Base-by-base conservation (phyloP, 2,329 filamentous ascomycete species). In the Pseudogymnoascus sp. region DNA sequence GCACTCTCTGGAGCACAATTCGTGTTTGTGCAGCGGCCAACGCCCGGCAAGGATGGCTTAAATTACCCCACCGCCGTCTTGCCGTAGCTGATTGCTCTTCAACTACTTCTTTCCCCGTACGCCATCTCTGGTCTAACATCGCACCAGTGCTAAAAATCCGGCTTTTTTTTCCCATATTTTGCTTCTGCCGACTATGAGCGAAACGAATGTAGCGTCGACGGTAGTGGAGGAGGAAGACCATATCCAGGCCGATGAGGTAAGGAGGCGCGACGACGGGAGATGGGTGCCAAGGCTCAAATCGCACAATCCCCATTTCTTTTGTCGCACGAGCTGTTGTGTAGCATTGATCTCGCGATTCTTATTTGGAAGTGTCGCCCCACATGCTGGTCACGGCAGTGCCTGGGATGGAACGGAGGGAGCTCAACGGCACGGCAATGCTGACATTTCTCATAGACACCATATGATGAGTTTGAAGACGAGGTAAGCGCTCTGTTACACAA, bases 171-270 rank as follows among this genome's bases (percentile, higher is more conserved):
- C 9, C 25, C 14, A 9, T 54, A 12, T 18, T 50, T 50, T 32
- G 3, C 3, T 18, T 32, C 18, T 30, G n/a, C 25, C 25, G 12
- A 32, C 43, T n/a, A 54, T 54, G 43, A 54, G 43, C 43, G 43
- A 32, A 32, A 18, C 25, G 2, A 32, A 30, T 25, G 43, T 18
- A 9, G 43, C 3, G n/a, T 25, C 25, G n/a, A 6, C 25, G 3
- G 3, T 12, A 18, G 43, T 54, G 43, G 43, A 32, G 43, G 43
- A 32, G 43, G 43, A 32, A 32, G 43, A 32, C 18, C 43, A 18
- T 32, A 54, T 54, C 9, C 43, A 54, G 43, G 43, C 43, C n/a
- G 43, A 54, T 9, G 43, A 54, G 43, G 43, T 54, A 54, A 54
- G 43, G 43, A 18, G 25, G 3, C 43, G 8, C 4, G 8, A 4